Evolutionary conservation across 179 eudicot genomes (phyloP), one percentile per base, ranked within the genome.

Genomic region (Amaranthus tricolor): DNA sequence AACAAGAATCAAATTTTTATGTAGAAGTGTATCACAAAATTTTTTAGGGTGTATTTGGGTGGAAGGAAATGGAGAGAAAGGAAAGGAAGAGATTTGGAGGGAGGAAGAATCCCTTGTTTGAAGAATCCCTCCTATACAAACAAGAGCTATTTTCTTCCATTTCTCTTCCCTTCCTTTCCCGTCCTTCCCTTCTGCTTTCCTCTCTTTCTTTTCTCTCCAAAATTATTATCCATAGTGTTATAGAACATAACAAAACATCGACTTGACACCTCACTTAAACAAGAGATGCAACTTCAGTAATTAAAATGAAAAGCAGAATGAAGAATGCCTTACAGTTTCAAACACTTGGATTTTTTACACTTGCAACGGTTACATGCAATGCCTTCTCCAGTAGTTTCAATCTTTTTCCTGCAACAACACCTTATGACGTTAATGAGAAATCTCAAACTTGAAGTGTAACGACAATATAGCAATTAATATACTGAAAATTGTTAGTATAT

Each of bases 321-420:
- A 7, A 52, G 9, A 64, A 40, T 45, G 71, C 74, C 93, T 92
- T 84, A 91, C 94, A 91, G 97, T 72, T 91, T 91, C 79, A 91
- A 84, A 85, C 97, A 91, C 81, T 91, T 91, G 7, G 97, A 89
- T 73, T 88, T 91, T 83, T 91, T 91, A 72, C 97, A 91, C 80
- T 91, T 91, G 74, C 97, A 91, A 70, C 97, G 86, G 77, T 91
- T 91, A 81, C 97, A 91, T 7, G 85, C 81, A 68, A 84, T 89
- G 16, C 66, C 74, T 51, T 92, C 97, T 55, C 80, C 90, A 77
- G 44, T 80, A 81, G 70, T 86, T 74, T 92, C 97, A 66, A 62
- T 62, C 79, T 81, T 89, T 48, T 94, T 88, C 84, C 96, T 92
- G 88, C 48, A 73, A 57, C 56, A 75, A 71, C 11, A 31, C 13